Conservation (phyloP, 1,139 yeast species). For the Lipomyces yarrowii region DNA sequence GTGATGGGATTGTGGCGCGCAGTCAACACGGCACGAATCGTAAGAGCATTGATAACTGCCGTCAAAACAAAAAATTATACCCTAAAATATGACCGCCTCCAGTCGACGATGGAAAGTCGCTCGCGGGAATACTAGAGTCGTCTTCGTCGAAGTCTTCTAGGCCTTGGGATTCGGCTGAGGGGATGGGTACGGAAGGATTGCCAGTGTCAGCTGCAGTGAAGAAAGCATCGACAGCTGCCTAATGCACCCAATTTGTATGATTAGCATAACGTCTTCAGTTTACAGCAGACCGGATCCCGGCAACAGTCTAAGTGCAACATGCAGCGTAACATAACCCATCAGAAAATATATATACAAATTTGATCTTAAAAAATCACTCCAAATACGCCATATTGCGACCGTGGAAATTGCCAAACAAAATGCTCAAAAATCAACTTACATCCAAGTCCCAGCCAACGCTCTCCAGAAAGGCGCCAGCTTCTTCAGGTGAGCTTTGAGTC, state of each 20-base stretch:
- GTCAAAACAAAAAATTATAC: background rate
- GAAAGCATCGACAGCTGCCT: conserved; percentile 15
- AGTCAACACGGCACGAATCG: background rate
- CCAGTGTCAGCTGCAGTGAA: conserved; percentile 6
- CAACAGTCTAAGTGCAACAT: background rate
- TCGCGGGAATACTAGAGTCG: background rate
- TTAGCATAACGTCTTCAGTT: background rate
- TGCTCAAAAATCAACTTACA: conserved; percentile 31
- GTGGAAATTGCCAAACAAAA: background rate
- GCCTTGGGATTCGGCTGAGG: background rate
- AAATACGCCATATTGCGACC: background rate
- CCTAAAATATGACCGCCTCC: conserved; percentile 1
- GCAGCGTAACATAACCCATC: background rate
- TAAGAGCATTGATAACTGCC: background rate
- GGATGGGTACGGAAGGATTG: conserved; percentile 8
- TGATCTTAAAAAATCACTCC: background rate
- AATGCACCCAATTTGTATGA: conserved; percentile 22
- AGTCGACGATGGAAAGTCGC: background rate
- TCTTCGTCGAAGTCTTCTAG: conserved; percentile 4
- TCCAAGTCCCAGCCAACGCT: conserved; percentile 48
- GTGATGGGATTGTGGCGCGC: background rate
- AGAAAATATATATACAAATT: background rate
- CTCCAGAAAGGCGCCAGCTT: conserved; percentile 50
- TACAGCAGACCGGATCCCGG: background rate
- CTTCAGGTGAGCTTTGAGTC: conserved; percentile 50